phyloP scores from a whole-genome alignment of 176 grass and related monocot species.

The Calamus simplicifolius region DNA sequence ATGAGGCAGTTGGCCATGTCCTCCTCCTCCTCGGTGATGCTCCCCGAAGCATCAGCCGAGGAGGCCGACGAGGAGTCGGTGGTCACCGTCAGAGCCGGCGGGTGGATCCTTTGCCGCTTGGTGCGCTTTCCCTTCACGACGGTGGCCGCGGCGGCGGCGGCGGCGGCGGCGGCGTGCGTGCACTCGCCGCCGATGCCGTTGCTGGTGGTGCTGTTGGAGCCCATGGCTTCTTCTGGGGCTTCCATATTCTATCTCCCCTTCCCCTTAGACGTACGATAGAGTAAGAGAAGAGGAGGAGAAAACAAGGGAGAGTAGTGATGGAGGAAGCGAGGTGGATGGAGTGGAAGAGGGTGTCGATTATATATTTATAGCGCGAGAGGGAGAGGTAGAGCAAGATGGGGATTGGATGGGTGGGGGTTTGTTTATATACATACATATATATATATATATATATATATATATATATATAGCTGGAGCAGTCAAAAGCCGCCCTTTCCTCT shows the following conservation, averaged over 20 bases:
- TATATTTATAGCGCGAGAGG: neutral
- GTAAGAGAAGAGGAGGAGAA: neutral
- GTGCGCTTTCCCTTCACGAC: slow-evolving; percentile 73
- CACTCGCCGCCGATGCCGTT: neutral
- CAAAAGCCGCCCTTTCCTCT: too few relatives aligned
- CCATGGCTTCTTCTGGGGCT: slow-evolving; percentile 20
- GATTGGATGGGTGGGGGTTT: neutral
- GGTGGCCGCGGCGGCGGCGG: slow-evolving; percentile 19
- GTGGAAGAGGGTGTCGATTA: too few relatives aligned
- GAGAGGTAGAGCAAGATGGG: neutral
- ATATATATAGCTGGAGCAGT: too few relatives aligned
- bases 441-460: too few relatives aligned
- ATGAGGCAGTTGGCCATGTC: slow-evolving; percentile 81
- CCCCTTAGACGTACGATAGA: neutral
- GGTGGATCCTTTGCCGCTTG: slow-evolving; percentile 35
- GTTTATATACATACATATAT: too few relatives aligned
- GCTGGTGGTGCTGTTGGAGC: slow-evolving; percentile 4
- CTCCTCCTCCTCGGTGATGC: slow-evolving; percentile 63
- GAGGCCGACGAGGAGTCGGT: slow-evolving; percentile 24
- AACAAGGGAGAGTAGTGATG: too few relatives aligned
- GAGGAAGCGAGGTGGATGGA: too few relatives aligned
- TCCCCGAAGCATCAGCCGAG: slow-evolving; percentile 13
- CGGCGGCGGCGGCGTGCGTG: neutral
- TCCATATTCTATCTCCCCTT: slow-evolving; percentile 23
- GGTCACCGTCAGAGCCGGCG: neutral